Base-by-base conservation (phyloP, 2,329 filamentous ascomycete species). In the Cytospora schulzeri region DNA sequence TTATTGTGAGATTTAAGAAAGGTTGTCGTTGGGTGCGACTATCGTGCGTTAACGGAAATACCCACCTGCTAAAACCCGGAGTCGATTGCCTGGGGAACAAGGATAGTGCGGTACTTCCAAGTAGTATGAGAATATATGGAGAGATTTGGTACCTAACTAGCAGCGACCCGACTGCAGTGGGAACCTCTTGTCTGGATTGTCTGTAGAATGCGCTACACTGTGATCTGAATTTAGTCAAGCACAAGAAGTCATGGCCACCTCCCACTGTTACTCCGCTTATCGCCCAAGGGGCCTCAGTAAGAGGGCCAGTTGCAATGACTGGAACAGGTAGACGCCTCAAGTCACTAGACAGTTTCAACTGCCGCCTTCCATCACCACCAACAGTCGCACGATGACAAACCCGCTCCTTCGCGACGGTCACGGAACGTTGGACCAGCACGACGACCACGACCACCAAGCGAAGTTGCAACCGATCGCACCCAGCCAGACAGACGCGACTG, bases 371-470 rank as follows among this genome's bases (percentile, higher is more conserved):
- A 35, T 31, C 38, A 50, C 48, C 58, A 15, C 28, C 52, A 62
- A n/a, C 38, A 15, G 48, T 29, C 28, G 55, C 57, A 62, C 55
- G 22, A 63, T 59, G 64, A 60, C 57, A 60, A 56, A 63, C 22
- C 51, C 60, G 35, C 50, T 12, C 29, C 29, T 22, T 17, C 55
- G 22, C 55, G 51, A 38, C 54, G 60, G 63, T 9, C 50, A 54
- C 63, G 35, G 24, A 45, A 50, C 53, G 54, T 57, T 31, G 29
- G 48, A 65, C 63, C 59, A 58, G 48, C 63, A 29, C 41, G 17
- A 50, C 22, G 38, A 50, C 41, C 51, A 45, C n/a, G 7, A 33
- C 19, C 9, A 28, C 29, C 57, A 14, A 22, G 29, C 41, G 19
- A 33, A 51, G 22, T 28, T 28, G 54, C 59, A 50, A 31, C 38